Evolutionary conservation across 805 yeast species (phyloP).

Genomic region (Candida silvicultrix): DNA sequence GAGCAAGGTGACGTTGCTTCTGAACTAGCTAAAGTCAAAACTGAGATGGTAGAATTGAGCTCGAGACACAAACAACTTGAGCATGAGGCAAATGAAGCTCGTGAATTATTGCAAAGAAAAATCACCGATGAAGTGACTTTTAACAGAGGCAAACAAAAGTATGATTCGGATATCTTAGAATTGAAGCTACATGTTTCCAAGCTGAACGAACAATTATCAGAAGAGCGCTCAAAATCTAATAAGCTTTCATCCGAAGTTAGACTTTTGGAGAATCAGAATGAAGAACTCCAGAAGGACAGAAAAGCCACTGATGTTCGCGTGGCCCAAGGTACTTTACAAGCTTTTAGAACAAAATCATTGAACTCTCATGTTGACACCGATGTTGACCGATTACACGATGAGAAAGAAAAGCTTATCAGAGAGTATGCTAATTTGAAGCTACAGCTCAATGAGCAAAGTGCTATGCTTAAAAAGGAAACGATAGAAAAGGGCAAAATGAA

Average conservation of each 20-base stretch:
- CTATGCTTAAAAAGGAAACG: slow-evolving; percentile 39
- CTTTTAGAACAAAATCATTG: slow-evolving; percentile 15
- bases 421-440: slow-evolving; percentile 44
- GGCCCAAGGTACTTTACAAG: slow-evolving; percentile 18
- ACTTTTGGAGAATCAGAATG: slow-evolving; percentile 27
- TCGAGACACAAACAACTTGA: slow-evolving; percentile 32
- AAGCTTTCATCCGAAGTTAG: slow-evolving; percentile 21
- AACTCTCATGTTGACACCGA: slow-evolving; percentile 14
- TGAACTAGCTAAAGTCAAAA: slow-evolving; percentile 23
- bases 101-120: slow-evolving; percentile 33
- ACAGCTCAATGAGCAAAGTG: slow-evolving; percentile 46
- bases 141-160: slow-evolving; percentile 37
- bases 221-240: slow-evolving; percentile 25
- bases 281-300: slow-evolving; percentile 20
- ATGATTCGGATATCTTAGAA: slow-evolving; percentile 33
- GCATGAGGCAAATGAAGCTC: slow-evolving; percentile 38
- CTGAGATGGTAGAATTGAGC: slow-evolving; percentile 20
- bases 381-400: slow-evolving; percentile 18
- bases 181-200: slow-evolving; percentile 25
- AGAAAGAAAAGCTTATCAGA: slow-evolving; percentile 20
- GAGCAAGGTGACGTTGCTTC: slow-evolving; percentile 22
- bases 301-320: slow-evolving; percentile 13
- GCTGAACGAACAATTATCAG: slow-evolving; percentile 14
- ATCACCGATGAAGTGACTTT: slow-evolving; percentile 37
- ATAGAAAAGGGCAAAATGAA: slow-evolving; percentile 37